These are phyloP conservation scores for Monosporascus sp. DNA, from an alignment of 2,329 filamentous ascomycete species.

Conservation along the genomic window DNA sequence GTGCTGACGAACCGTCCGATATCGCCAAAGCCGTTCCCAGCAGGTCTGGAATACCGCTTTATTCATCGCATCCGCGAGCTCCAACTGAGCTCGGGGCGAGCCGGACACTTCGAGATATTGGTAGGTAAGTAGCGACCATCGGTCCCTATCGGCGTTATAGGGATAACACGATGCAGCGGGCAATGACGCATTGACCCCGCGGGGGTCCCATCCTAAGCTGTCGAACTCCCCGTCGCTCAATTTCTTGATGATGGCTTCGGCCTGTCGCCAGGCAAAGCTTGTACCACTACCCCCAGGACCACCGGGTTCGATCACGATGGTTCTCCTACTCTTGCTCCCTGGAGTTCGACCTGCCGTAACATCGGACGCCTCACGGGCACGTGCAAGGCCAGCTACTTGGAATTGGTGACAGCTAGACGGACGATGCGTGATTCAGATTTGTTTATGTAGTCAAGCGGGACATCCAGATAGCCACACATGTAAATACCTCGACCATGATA, in stretches of 20 bases:
- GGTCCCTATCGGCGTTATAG: constrained; percentile 39
- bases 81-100: constrained; percentile 32
- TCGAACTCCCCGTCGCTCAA: constrained; percentile 39
- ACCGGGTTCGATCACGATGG: constrained; percentile 45
- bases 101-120: constrained; percentile 34
- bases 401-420: constrained; percentile 43
- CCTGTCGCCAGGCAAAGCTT: constrained; percentile 32
- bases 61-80: constrained; percentile 40
- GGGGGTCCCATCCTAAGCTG: constrained; percentile 50
- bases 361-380: constrained; percentile 4
- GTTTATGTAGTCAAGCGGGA: constrained; percentile 44
- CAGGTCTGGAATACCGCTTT: constrained; percentile 40
- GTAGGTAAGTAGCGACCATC: constrained; percentile 36
- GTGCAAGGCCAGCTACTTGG: constrained; percentile 40
- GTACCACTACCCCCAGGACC: constrained; percentile 46
- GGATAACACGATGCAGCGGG: constrained; percentile 43
- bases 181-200: constrained; percentile 43
- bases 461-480: constrained; percentile 43
- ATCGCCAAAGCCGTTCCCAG: constrained; percentile 36
- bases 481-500: constrained; percentile 38
- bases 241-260: constrained; percentile 32
- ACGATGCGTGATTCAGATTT: constrained; percentile 35
- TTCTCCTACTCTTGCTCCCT: constrained; percentile 38
- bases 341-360: constrained; percentile 3
- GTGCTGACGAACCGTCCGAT: constrained; percentile 42